phyloP scores from a whole-genome alignment of 2,329 filamentous ascomycete species.

The Fusarium papillatum region DNA sequence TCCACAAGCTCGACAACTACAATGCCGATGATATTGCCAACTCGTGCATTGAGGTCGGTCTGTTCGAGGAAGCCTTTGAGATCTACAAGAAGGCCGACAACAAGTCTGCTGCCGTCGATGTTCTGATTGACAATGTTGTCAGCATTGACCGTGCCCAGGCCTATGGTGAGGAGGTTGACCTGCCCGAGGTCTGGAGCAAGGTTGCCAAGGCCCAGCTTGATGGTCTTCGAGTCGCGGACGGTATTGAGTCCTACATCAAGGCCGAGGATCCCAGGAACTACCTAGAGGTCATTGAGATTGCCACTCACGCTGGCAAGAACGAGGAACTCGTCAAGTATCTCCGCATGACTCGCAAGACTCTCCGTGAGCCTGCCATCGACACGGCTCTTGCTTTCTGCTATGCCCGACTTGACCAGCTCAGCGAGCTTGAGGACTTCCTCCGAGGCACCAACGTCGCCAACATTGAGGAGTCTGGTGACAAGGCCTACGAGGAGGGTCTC shows the following conservation, averaged over 20 bases:
- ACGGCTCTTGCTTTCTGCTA: constrained; percentile 95
- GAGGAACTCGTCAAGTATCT: constrained; percentile 97
- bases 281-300: constrained; percentile 95
- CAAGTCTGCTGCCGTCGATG: constrained; percentile 87
- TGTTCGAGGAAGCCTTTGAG: constrained; percentile 97
- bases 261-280: constrained; percentile 95
- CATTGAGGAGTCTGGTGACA: constrained; percentile 96
- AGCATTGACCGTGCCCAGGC: constrained; percentile 98
- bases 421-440: constrained; percentile 96
- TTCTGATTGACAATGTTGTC: constrained; percentile 95
- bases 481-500: constrained; percentile 94
- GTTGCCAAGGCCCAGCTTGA: constrained; percentile 98
- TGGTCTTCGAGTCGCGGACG: constrained; percentile 91
- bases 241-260: constrained; percentile 97
- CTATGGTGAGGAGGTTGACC: constrained; percentile 94
- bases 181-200: constrained; percentile 97
- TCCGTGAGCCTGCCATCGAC: constrained; percentile 93
- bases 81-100: constrained; percentile 98
- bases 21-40: constrained; percentile 93
- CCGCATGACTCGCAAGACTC: constrained; percentile 96
- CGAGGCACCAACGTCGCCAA: constrained; percentile 94
- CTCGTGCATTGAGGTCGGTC: constrained; percentile 93
- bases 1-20: constrained; percentile 91
- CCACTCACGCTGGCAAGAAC: constrained; percentile 95
- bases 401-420: constrained; percentile 90